Percentiles rank a stretch among this genome's conserved stretches.
phyloP scores from a whole-genome alignment of 148 eudicot species.

The Pharnaceum exiguum region DNA sequence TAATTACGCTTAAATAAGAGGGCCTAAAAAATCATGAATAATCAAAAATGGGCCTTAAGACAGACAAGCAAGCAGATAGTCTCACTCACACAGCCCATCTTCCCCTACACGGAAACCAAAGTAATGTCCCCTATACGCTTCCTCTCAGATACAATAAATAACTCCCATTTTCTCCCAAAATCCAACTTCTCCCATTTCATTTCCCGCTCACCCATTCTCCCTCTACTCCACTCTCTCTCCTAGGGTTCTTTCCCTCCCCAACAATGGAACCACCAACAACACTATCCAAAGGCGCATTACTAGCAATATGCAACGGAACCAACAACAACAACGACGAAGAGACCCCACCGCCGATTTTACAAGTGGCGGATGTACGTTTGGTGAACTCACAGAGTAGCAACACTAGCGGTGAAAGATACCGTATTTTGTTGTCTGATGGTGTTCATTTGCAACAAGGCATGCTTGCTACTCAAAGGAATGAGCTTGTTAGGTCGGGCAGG shows the following conservation, averaged over 20 bases:
- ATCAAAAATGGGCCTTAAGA: no score
- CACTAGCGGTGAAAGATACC: constrained; percentile 37
- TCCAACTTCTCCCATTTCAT: not conserved
- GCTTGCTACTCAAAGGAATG: constrained; percentile 73
- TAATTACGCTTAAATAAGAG: no score
- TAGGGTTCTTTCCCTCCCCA: no score
- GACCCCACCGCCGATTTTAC: constrained; percentile 67
- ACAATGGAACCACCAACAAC: constrained; percentile 27
- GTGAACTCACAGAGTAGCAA: constrained; percentile 32
- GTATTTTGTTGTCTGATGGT: constrained; percentile 66
- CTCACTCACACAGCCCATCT: no score
- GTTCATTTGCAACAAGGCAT: constrained; percentile 56
- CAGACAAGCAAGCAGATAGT: no score
- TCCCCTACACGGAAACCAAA: no score
- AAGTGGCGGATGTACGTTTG: constrained; percentile 44
- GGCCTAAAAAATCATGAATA: no score
- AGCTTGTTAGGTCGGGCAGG: constrained; percentile 29
- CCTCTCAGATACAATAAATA: no score
- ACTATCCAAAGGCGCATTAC: constrained; percentile 48
- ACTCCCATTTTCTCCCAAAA: no score
- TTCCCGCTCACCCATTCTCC: not conserved
- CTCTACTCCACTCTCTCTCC: not conserved
- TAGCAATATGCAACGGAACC: constrained; percentile 29
- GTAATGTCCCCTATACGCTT: no score
- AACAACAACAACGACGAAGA: constrained; percentile 23